Evolutionary conservation across 2,329 filamentous ascomycete genomes (phyloP).

Genomic region (Pyrenochaeta sp.): DNA sequence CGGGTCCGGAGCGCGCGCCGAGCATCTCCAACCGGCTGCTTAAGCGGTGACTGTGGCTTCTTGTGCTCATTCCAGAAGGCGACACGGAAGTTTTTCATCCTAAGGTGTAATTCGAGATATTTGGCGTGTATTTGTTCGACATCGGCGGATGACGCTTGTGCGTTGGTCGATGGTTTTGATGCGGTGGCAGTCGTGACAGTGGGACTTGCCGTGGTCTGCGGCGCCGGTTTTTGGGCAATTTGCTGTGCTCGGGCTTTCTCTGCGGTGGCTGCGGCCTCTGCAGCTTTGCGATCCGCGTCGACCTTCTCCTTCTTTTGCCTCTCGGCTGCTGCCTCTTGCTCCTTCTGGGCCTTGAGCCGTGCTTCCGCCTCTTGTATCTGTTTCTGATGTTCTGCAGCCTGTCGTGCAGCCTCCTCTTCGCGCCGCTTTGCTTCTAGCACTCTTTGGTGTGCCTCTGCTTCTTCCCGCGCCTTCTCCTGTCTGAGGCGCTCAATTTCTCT

Average conservation of each 20-base stretch:
- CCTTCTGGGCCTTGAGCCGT: slow-evolving; percentile 39
- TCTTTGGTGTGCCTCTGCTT: slow-evolving; percentile 46
- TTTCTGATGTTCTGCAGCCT: slow-evolving; percentile 37
- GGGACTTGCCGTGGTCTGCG: slow-evolving; percentile 13
- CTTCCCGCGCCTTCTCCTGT: slow-evolving; percentile 54
- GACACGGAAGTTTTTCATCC: slow-evolving; percentile 49
- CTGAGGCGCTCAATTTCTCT: slow-evolving; percentile 53
- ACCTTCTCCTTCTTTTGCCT: slow-evolving; percentile 40
- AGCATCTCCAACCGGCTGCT: slow-evolving; percentile 40
- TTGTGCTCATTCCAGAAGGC: slow-evolving; percentile 38
- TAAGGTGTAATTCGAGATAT: slow-evolving; percentile 47
- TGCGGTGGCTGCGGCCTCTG: slow-evolving; percentile 36
- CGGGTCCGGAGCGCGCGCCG: slow-evolving; percentile 41
- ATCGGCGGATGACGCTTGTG: slow-evolving; percentile 22
- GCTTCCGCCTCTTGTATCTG: slow-evolving; percentile 43
- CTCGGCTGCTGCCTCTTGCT: slow-evolving; percentile 39
- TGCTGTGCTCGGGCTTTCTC: slow-evolving; percentile 33
- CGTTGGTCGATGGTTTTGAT: slow-evolving; percentile 8
- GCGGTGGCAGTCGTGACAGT: slow-evolving; percentile 9
- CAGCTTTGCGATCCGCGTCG: slow-evolving; percentile 40
- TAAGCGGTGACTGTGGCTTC: slow-evolving; percentile 34
- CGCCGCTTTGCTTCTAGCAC: slow-evolving; percentile 45
- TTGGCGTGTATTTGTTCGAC: slow-evolving; percentile 43
- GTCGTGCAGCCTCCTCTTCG: slow-evolving; percentile 41
- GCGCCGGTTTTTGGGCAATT: slow-evolving; percentile 16